Evolutionary conservation across 345 rosid species (phyloP), one percentile per base, ranked within the genome.

Genomic region (Brassica incana): DNA sequence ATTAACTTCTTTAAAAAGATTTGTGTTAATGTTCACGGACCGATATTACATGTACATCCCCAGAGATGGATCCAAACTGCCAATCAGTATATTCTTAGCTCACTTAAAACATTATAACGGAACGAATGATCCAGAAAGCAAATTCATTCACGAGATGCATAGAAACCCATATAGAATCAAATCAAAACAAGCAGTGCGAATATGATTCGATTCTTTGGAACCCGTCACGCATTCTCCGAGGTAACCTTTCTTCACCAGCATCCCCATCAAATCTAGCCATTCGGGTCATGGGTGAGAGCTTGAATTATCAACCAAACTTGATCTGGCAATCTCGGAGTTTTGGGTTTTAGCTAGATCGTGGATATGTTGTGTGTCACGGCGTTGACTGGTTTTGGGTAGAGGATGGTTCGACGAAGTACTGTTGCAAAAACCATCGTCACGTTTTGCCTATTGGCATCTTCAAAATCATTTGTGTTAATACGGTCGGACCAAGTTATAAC

Each of bases 281-380:
- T 94, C 95, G 15, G 88, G 92, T 94, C 94, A 94, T 10, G 91
- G 89, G 74, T 88, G 93, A 6, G 91, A 84, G 79, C 87, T 84
- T 79, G 71, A 83, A 43, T 65, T 40, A 35, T 81, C 74, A 70
- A 76, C 27, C 16, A 79, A 74, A 33, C 62, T 78, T 11, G 68
- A 64, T 69, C 69, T 80, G 18, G 81, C 63, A 60, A 79, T 23
- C 27, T 76, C 63, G 16, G 82, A 4, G 72, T 56, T 32, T 12
- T 33, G 82, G 63, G 77, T 64, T 73, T 20, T 20, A 20, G 23
- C 23, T 20, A 20, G 23, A 20, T 20, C 23, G 75, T 86, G 87
- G 58, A 80, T 15, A 33, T 61, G 58, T 30, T 25, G 88, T 20
- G 23, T 30, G 33, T 30, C 85, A 75, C 18, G 70, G 83, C 58